Conservation (phyloP, 2,329 filamentous ascomycete species). For the Laburnicola sp. region DNA sequence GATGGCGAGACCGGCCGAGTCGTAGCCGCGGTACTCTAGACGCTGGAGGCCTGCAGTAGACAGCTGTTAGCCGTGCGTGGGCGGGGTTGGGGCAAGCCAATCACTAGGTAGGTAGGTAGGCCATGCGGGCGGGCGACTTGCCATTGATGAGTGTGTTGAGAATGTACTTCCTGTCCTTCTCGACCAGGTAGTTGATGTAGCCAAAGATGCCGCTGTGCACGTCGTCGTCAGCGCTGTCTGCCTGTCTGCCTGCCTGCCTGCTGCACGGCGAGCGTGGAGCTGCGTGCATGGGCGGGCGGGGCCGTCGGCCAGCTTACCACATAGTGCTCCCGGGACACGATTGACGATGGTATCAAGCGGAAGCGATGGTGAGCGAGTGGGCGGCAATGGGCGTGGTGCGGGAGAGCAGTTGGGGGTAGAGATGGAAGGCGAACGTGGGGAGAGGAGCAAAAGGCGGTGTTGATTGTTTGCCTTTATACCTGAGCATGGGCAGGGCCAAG, state of each 20-base stretch:
- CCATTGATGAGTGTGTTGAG: constrained; percentile 95
- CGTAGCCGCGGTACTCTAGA: constrained; percentile 98
- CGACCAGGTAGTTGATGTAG: constrained; percentile 98
- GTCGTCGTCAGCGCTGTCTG: constrained; percentile 22
- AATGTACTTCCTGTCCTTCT: constrained; percentile 97
- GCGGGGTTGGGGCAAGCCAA: neutral
- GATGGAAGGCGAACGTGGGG: constrained; percentile 22
- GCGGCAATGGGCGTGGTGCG: constrained; percentile 16
- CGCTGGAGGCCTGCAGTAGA: constrained; percentile 74
- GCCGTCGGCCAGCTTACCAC: constrained; percentile 41
- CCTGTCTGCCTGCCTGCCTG: neutral
- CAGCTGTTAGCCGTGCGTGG: constrained; percentile 28
- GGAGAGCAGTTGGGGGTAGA: constrained; percentile 16
- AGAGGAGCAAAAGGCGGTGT: constrained; percentile 41
- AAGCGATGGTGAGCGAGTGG: constrained; percentile 35
- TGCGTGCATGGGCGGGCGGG: constrained; percentile 18
- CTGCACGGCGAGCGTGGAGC: neutral
- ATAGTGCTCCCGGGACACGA: constrained; percentile 39
- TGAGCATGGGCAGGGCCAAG: constrained; percentile 25
- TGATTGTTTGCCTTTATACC: constrained; percentile 42
- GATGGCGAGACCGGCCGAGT: constrained; percentile 92
- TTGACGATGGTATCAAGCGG: constrained; percentile 24
- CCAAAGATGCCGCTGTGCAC: constrained; percentile 83
- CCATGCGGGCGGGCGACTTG: constrained; percentile 51
- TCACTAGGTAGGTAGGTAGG: constrained; percentile 5